These are phyloP conservation scores for Cyclospora cayetanensis DNA, from an alignment of 169 alveolate genomes.

Conservation along the genomic window DNA sequence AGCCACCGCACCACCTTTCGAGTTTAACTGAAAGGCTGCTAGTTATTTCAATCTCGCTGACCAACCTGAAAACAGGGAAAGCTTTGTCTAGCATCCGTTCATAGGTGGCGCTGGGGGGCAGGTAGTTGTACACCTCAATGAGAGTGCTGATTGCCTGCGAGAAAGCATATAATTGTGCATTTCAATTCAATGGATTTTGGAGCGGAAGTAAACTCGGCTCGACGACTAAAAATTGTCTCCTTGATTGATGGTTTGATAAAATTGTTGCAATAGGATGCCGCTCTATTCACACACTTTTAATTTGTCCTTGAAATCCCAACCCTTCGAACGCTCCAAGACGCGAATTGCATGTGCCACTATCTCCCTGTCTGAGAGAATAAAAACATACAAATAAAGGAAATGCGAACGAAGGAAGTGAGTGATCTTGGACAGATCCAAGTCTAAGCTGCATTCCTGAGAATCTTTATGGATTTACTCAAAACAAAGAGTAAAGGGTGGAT, in stretches of 20 bases:
- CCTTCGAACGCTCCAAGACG: conserved; percentile 75
- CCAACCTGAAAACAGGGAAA: conserved; percentile 71
- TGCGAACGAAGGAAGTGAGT: no score
- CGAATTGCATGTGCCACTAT: conserved; percentile 74
- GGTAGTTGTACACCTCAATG: conserved; percentile 73
- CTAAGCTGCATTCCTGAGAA: no score
- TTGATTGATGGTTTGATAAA: background rate
- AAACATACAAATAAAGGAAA: no score
- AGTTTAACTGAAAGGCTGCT: no score
- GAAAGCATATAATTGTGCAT: background rate
- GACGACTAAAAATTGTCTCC: background rate
- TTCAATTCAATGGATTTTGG: background rate
- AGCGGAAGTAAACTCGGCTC: background rate
- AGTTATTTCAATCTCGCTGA: background rate
- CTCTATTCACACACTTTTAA: conserved; percentile 31
- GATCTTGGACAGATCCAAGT: no score
- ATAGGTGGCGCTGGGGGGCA: conserved; percentile 70
- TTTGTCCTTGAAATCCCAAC: conserved; percentile 74
- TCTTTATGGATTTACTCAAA: no score
- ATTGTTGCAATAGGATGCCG: background rate
- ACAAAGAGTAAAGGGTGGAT: no score
- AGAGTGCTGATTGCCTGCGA: conserved; percentile 73
- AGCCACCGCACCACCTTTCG: no score
- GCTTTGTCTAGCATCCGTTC: conserved; percentile 70
- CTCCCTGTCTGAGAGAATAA: conserved; percentile 70